Evolutionary conservation across 768 basidiomycete species (phyloP), one percentile per base, ranked within the genome.

Genomic region (Nidula microcarpa): DNA sequence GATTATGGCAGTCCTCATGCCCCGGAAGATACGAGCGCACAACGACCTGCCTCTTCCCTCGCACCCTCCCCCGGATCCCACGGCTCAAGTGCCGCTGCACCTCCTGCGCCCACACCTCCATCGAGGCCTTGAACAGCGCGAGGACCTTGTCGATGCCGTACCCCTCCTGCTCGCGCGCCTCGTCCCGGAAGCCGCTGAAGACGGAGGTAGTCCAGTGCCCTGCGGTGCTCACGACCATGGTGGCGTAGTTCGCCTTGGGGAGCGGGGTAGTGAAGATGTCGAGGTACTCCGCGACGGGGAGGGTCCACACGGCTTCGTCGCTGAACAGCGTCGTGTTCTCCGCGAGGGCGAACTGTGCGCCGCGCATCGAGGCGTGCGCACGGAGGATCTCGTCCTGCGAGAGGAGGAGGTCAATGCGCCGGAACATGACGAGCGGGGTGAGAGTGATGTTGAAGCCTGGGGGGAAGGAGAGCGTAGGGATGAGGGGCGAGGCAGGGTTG

Each of bases 171-270:
- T 56, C 45, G 47, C 68, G 61, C 9, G 36, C 50, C 33, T 60
- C 60, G 23, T 64, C 55, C 3, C 57, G 54, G 44, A 69, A 69
- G 7, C 68, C 71, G 6, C 65, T 62, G 61, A 87, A 77, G 18
- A 83, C 59, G 0, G 74, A 78, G 4, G 80, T 79, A 1, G 84
- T 87, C 86, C 86, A 88, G 62, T 87, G 86, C 0, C 85, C 86
- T 3, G 69, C 86, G 0, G 86, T 87, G 65, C 76, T 84, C 30
- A 81, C 77, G 53, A 88, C 60, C 64, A 88, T 69, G 8, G 84
- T 86, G 41, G 76, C 75, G 63, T 85, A 88, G 56, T 82, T 79
- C 5, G 63, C 75, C 16, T 72, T 58, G 3, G 83, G 83, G 0
- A 74, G 67, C 8, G 76, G 73, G 1, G 68, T 64, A 8, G 78